Conservation (phyloP, 305 asterid genomes). For the Fraxinus greggii region DNA sequence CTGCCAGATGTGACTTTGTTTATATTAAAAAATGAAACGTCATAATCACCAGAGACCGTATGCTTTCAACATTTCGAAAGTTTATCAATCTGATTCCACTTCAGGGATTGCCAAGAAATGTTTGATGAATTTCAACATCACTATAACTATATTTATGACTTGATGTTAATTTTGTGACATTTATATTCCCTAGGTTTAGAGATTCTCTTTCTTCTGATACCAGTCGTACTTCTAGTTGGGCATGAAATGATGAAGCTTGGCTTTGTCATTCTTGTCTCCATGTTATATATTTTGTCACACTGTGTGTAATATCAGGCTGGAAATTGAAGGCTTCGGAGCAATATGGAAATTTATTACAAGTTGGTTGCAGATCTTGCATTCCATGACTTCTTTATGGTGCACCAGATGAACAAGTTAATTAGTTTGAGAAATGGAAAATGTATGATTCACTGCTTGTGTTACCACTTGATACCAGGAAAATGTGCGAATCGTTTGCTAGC, state of each 20-base stretch:
- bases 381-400: slow-evolving; percentile 11
- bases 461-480: slow-evolving; percentile 63
- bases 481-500: slow-evolving; percentile 92
- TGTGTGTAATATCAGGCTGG: not conserved
- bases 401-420: slow-evolving; percentile 6
- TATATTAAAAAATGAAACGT: not conserved
- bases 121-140: not conserved
- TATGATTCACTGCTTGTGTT: slow-evolving; percentile 2
- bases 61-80: not conserved
- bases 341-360: not conserved
- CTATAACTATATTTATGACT: not conserved
- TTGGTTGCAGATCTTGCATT: not conserved
- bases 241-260: slow-evolving; percentile 1
- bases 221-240: not conserved
- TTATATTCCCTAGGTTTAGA: not conserved
- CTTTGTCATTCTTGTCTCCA: not conserved
- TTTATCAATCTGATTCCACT: not conserved
- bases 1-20: not conserved
- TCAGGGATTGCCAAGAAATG: not conserved
- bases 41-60: not conserved
- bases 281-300: not conserved
- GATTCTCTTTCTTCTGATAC: not conserved
- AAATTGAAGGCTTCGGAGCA: not conserved
- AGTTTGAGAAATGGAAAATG: not conserved
- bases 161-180: not conserved